Base-by-base conservation (phyloP, 768 basidiomycete genomes). In the Mycena olivaceomarginata region DNA sequence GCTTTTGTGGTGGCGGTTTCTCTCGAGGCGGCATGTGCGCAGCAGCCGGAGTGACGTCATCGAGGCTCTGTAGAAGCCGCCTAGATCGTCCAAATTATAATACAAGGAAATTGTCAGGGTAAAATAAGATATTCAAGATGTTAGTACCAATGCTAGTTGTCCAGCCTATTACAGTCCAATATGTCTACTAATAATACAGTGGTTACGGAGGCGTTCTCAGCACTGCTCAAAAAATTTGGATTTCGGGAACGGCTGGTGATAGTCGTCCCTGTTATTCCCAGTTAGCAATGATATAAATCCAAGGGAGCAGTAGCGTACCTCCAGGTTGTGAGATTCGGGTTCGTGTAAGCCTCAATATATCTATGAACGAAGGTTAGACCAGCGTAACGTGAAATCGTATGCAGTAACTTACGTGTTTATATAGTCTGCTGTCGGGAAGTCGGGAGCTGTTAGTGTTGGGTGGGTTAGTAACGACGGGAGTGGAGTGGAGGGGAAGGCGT, bases 261-360 rank as follows among this genome's bases (percentile, higher is more conserved):
- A 95, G 80, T 93, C 92, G 70, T 86, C 87, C 48, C 72, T 72
- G 20, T 16, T 2, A 48, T 43, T 43, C 22, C 7, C 8, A 1
- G 53, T 51, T 7, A 48, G 8, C 8, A 53, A 3, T 22, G 25
- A 4, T 41, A 10, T 51, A 20, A 15, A 15, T 65, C 15, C 43
- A 7, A 63, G 7, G 5, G 7, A 48, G 45, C 22, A 18, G 5
- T 12, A 9, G 48, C 22, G 37, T 59, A 45, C 66, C 78, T 84
- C 95, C 95, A 96, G 13, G 94, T 94, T 70, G 95, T 96, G 9
- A 95, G 80, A 82, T 96, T 96, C 18, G 93, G 89, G 81, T 98
- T 96, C 48, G 88, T 91, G 85, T 98, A 98, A 16, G 95, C 95
- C 67, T 93, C 92, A 25, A 91, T 83, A n/a, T 77, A 77, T 5